Conservation (phyloP, 2,329 filamentous ascomycete species). For the Penicillium capsulatum region DNA sequence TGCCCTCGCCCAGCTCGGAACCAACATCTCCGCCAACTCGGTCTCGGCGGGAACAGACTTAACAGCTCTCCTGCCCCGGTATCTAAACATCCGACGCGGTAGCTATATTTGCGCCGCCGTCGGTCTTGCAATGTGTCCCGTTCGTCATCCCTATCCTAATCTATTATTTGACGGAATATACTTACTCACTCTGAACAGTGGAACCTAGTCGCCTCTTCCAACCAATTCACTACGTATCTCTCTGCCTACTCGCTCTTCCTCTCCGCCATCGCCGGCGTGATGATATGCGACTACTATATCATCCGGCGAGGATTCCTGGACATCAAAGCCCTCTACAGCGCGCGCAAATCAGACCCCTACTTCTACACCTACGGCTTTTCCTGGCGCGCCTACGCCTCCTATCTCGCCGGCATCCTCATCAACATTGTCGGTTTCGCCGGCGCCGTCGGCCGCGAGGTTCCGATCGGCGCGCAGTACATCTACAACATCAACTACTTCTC, state of each 20-base stretch:
- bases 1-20: constrained; percentile 75
- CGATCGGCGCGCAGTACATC: constrained; percentile 74
- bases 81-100: constrained; percentile 78
- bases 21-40: constrained; percentile 83
- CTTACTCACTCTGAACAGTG: constrained; percentile 27
- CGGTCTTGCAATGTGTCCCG: constrained; percentile 81
- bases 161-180: too few species aligned
- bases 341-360: constrained; percentile 59
- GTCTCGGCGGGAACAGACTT: constrained; percentile 79
- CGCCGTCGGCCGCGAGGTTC: constrained; percentile 67
- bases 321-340: constrained; percentile 73
- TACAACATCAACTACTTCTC: constrained; percentile 90
- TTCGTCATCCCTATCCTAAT: constrained; percentile 17
- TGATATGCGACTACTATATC: constrained; percentile 81
- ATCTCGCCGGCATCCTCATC: constrained; percentile 77
- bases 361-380: constrained; percentile 70
- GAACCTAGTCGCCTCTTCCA: constrained; percentile 68
- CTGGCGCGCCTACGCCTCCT: constrained; percentile 79
- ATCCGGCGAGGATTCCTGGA: constrained; percentile 79
- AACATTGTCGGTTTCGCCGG: constrained; percentile 91
- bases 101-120: constrained; percentile 78
- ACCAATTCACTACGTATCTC: constrained; percentile 87
- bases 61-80: constrained; percentile 74
- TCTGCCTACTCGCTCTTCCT: constrained; percentile 91
- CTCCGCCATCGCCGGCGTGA: constrained; percentile 89